phyloP scores from a whole-genome alignment of 345 rosid species.

The Turnera subulata region DNA sequence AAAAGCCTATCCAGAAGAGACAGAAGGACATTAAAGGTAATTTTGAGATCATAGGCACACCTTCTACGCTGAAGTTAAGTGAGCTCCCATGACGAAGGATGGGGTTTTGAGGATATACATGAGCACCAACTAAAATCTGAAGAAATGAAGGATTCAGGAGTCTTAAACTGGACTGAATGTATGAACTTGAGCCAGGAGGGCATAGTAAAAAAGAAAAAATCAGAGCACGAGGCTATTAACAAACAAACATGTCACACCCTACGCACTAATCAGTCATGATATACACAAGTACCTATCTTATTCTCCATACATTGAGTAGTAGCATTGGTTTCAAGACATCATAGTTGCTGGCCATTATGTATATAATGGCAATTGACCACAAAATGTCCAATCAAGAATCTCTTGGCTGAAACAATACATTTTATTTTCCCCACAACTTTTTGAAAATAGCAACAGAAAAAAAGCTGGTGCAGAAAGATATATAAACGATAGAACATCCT shows the following conservation, averaged over 20 bases:
- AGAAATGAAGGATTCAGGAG: conserved; percentile 19
- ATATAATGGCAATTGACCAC: no score
- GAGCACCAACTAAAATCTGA: conserved; percentile 89
- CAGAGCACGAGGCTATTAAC: neutral
- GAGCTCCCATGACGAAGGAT: conserved; percentile 49
- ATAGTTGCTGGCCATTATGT: no score
- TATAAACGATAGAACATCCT: neutral
- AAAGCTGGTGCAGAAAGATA: no score
- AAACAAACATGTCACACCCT: no score
- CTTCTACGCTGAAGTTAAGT: conserved; percentile 57
- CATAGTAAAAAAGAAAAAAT: conserved; percentile 1
- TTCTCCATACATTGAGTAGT: no score
- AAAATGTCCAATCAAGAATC: no score
- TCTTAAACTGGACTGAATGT: conserved; percentile 4
- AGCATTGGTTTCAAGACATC: no score
- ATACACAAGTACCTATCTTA: no score
- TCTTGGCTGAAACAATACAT: no score
- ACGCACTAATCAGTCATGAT: no score
- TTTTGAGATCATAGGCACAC: conserved; percentile 35
- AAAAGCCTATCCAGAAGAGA: neutral
- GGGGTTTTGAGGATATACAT: conserved; percentile 66
- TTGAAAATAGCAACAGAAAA: no score
- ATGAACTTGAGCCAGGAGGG: conserved; percentile 1
- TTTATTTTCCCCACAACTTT: no score
- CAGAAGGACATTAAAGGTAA: neutral